phyloP scores from a whole-genome alignment of 2,329 filamentous ascomycete species.

The Torrubiella hemipterigena region DNA sequence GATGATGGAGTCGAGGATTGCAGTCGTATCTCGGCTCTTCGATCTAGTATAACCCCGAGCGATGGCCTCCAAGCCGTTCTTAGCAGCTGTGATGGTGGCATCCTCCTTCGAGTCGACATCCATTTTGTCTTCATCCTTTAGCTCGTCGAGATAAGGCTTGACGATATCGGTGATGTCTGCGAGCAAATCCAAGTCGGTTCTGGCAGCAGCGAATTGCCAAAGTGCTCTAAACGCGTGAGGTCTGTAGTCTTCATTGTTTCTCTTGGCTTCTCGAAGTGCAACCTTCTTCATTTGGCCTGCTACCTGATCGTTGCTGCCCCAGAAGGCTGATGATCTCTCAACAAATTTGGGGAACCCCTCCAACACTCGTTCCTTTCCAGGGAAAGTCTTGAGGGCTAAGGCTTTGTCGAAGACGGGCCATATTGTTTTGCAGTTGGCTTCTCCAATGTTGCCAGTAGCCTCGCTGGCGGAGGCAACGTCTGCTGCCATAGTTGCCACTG shows the following conservation, averaged over 20 bases:
- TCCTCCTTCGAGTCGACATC: slow-evolving; percentile 49
- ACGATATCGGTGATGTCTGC: slow-evolving; percentile 54
- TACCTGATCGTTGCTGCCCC: slow-evolving; percentile 38
- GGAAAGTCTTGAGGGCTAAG: slow-evolving; percentile 80
- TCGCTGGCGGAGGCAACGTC: slow-evolving; percentile 51
- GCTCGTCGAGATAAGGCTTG: slow-evolving; percentile 46
- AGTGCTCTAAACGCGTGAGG: slow-evolving; percentile 62
- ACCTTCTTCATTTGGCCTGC: slow-evolving; percentile 67
- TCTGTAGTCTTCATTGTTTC: slow-evolving; percentile 77
- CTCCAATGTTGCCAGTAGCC: slow-evolving; percentile 45
- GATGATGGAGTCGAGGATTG: slow-evolving; percentile 27
- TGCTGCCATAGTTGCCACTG: slow-evolving; percentile 61
- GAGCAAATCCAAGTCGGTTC: slow-evolving; percentile 59
- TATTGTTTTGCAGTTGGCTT: slow-evolving; percentile 46
- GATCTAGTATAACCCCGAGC: slow-evolving; percentile 35
- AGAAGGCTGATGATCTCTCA: slow-evolving; percentile 47
- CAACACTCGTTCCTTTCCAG: slow-evolving; percentile 78
- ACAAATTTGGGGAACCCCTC: slow-evolving; percentile 70
- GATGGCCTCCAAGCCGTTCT: slow-evolving; percentile 37
- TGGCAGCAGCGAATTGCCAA: slow-evolving; percentile 57
- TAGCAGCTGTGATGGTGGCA: slow-evolving; percentile 28
- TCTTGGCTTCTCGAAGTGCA: slow-evolving; percentile 73
- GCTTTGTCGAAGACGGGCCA: slow-evolving; percentile 81
- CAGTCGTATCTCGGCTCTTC: slow-evolving; percentile 21
- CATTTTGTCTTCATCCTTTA: slow-evolving; percentile 51